Percentiles rank a stretch among this genome's conserved stretches.
Evolutionary conservation across 345 rosid species (phyloP).

Genomic region (Triadica sebifera): DNA sequence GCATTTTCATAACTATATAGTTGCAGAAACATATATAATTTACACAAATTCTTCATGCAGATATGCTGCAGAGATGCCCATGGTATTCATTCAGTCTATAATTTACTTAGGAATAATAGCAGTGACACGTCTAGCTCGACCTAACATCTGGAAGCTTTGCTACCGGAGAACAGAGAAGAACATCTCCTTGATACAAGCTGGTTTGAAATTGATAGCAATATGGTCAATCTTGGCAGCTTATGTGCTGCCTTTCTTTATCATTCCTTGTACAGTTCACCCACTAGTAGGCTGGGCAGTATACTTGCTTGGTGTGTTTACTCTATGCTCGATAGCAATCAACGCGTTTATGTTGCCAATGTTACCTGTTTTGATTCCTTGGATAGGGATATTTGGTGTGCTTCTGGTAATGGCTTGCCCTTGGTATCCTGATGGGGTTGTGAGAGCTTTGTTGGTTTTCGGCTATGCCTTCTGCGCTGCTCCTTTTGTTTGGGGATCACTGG

Average conservation of each 20-base stretch:
- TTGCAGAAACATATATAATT: not conserved
- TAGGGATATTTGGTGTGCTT: conserved; percentile 65
- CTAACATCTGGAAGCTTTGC: conserved; percentile 76
- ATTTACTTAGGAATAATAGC: conserved; percentile 59
- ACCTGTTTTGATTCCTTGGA: conserved; percentile 56
- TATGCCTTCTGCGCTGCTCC: conserved; percentile 83
- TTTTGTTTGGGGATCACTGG: conserved; percentile 52
- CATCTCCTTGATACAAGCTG: conserved; percentile 47
- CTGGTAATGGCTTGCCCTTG: conserved; percentile 80
- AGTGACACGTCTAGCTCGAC: conserved; percentile 61
- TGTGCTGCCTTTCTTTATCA: conserved; percentile 65
- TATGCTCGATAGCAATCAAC: conserved; percentile 58
- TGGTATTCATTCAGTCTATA: conserved; percentile 54
- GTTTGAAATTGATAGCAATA: conserved; percentile 54
- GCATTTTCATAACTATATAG: not conserved
- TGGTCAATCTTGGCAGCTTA: conserved; percentile 79
- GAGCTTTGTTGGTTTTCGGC: conserved; percentile 68
- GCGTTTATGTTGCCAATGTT: conserved; percentile 61
- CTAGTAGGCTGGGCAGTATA: conserved; percentile 77
- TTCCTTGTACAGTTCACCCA: conserved; percentile 80
- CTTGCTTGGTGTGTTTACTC: conserved; percentile 64
- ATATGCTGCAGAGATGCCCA: conserved; percentile 68
- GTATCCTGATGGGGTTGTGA: conserved; percentile 61
- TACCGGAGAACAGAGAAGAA: conserved; percentile 57
- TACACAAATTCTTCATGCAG: conserved; percentile 31